Base-by-base conservation (phyloP, 768 basidiomycete genomes). In the Boletus rufocinnamomeus region DNA sequence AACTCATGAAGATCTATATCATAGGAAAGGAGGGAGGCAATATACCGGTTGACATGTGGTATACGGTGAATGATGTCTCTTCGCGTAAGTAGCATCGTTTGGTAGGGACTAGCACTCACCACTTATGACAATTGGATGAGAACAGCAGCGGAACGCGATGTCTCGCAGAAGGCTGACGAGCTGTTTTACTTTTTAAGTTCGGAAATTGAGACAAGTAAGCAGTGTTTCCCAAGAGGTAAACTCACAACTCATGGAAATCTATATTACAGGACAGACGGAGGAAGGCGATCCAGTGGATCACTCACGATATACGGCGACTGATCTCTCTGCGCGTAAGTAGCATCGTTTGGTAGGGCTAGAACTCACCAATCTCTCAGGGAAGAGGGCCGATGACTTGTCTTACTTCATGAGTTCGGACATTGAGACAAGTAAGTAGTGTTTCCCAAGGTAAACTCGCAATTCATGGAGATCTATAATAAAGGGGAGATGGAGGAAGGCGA, bases 271-370 rank as follows among this genome's bases (percentile, higher is more conserved):
- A 19, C 0, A 37, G 8, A 11, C n/a, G 3, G 30, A 27, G 6
- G 34, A 25, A 38, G n/a, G n/a, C n/a, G n/a, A n/a, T n/a, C n/a
- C n/a, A n/a, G n/a, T n/a, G n/a, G n/a, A n/a, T n/a, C n/a, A n/a
- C n/a, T n/a, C n/a, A n/a, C n/a, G n/a, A n/a, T 44, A 32, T 37
- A 17, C 6, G 19, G 17, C 2, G 7, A 1, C 0, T 40, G 30
- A 23, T 41, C 37, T 10, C 23, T 28, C 47, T 17, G 41, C 14
- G 14, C 5, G 63, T 66, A 19, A 52, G 63, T 25, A 2, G n/a
- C 27, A 25, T 25, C 27, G 1, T 4, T 45, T 4, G 17, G 16
- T n/a, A 35, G 30, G 16, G 14, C 17, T 21, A 3, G 48, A 37
- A 7, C 23, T 40, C 30, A 16, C 30, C 21, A 46, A n/a, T 38